Conservation (phyloP, 2,329 filamentous ascomycete species). For the Curvularia sp. region DNA sequence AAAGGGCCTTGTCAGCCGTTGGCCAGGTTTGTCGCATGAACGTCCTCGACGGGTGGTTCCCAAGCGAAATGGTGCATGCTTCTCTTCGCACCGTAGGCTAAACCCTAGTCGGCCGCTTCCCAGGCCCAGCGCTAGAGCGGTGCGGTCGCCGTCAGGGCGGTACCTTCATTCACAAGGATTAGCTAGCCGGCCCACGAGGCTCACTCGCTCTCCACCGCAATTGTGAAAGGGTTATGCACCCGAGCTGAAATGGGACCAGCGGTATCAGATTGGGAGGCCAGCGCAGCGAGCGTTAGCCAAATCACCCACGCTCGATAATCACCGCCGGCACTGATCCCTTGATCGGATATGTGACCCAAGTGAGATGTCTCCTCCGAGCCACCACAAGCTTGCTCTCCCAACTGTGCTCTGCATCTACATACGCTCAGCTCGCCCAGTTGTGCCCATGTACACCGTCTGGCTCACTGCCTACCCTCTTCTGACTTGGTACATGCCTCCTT, state of each 20-base stretch:
- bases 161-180: constrained; percentile 39
- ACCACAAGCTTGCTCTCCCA: constrained; percentile 39
- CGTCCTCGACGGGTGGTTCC: constrained; percentile 25
- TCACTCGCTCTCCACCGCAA: constrained; percentile 45
- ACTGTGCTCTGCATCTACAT: constrained; percentile 1
- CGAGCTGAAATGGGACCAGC: constrained; percentile 37
- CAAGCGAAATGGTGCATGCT: constrained; percentile 26
- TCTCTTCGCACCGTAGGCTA: constrained; percentile 33
- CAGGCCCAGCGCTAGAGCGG: constrained; percentile 37
- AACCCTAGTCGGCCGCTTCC: constrained; percentile 35
- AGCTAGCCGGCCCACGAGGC: constrained; percentile 41
- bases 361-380: constrained; percentile 34
- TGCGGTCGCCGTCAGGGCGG: constrained; percentile 43
- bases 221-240: constrained; percentile 48
- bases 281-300: constrained; percentile 37
- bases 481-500: neutral
- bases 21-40: constrained; percentile 18
- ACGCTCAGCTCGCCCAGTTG: too few species aligned
- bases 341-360: constrained; percentile 25
- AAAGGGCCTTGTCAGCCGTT: constrained; percentile 22
- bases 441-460: constrained; percentile 1
- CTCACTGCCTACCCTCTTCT: neutral
- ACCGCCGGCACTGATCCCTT: constrained; percentile 28
- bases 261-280: constrained; percentile 37
- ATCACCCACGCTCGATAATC: constrained; percentile 29